Base-by-base conservation (phyloP, 2,329 filamentous ascomycete species). In the Phoma sp. region DNA sequence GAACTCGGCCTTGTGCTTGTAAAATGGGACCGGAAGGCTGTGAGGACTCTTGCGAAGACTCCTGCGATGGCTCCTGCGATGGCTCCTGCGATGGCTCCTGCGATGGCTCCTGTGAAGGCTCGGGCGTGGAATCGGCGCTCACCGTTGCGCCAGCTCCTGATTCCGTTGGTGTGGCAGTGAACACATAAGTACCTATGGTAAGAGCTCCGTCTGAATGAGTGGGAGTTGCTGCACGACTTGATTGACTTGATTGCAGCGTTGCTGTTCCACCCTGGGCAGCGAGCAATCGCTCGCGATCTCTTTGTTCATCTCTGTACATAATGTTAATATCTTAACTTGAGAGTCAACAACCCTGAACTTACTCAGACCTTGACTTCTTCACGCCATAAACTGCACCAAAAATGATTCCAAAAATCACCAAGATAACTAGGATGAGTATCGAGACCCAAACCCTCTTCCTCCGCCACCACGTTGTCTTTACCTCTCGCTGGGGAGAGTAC, bases 331-430 rank as follows among this genome's bases (percentile, higher is more conserved):
- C 0, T 7, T 6, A 17, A 12, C 3, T n/a, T 1, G 7, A 3
- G 9, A 20, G 5, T 6, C 23, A 5, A 33, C 12, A 15, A 6
- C 1, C 1, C 3, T n/a, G n/a, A 12, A 53, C 49, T 3, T 36
- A 53, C 49, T 42, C 17, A 6, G 23, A 12, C 2, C 18, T 14
- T 12, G 42, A 40, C 2, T 15, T 46, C n/a, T 20, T 34, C 28
- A 21, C 23, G 7, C 49, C 42, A 20, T 42, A 53, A 9, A 34
- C 49, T 12, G 49, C 42, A 4, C 49, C 49, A 26, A 53, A 39
- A 2, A 53, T 25, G 15, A 53, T 37, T 7, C 42, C 36, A n/a
- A 47, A 34, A 7, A 42, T 2, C 3, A 23, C 26, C 14, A 33
- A 33, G n/a, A 34, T 11, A 1, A 39, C 11, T 6, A 46, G 10